phyloP scores from a whole-genome alignment of 345 rosid genomes.

The Murraya koenigii region DNA sequence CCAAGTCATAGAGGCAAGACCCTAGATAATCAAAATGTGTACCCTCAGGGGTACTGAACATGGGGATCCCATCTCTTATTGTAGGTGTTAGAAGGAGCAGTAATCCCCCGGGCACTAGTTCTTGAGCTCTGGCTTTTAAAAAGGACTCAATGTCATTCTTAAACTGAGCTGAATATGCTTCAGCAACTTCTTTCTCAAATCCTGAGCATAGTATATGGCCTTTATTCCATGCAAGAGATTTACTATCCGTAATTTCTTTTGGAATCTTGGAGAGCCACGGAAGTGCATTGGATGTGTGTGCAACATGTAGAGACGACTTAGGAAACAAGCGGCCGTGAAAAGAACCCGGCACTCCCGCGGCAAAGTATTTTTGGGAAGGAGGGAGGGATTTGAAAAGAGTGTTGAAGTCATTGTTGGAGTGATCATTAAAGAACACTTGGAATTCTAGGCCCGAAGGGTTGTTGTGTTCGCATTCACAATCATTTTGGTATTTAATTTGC shows the following conservation, averaged over 20 bases:
- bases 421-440: conserved; percentile 14
- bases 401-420: conserved; percentile 19
- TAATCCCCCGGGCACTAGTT: conserved; percentile 11
- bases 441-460: neutral
- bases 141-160: neutral
- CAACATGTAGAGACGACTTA: neutral
- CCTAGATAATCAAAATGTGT: neutral
- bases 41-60: neutral
- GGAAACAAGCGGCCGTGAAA: conserved; percentile 13
- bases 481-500: neutral
- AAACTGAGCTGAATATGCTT: neutral
- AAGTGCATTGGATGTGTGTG: neutral
- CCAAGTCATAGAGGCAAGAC: conserved; percentile 4
- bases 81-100: neutral
- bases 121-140: conserved; percentile 13
- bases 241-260: neutral
- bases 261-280: conserved; percentile 6
- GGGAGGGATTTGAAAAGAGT: conserved; percentile 13
- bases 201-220: neutral
- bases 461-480: no score
- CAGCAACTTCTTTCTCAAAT: neutral
- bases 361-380: neutral
- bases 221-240: conserved; percentile 5
- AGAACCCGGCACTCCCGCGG: conserved; percentile 9
- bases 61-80: neutral